Conservation (phyloP, 345 rosid genomes). For the Syzygium grande region DNA sequence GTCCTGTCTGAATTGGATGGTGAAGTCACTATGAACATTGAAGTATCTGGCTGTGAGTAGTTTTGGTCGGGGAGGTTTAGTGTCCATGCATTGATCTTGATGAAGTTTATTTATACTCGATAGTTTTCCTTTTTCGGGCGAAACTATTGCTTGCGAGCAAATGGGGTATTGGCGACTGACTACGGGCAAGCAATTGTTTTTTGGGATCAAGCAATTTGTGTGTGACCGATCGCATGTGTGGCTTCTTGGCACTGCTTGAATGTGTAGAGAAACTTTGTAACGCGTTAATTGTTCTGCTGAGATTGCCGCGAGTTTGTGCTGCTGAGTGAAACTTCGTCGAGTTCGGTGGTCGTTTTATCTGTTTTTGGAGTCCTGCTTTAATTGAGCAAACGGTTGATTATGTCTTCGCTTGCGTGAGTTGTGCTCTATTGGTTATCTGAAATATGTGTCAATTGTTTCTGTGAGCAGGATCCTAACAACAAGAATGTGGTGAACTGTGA, state of each 20-base stretch:
- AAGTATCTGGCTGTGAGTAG: background rate
- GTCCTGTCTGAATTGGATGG: background rate
- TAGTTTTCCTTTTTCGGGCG: background rate
- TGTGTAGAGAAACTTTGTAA: background rate
- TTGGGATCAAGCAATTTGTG: background rate
- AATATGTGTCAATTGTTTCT: background rate
- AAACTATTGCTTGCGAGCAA: background rate
- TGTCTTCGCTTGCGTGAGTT: background rate
- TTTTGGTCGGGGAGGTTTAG: background rate
- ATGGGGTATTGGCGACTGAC: background rate
- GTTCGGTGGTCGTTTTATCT: background rate
- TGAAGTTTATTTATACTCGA: background rate
- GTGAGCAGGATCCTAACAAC: slow-evolving; percentile 61
- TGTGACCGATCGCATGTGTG: background rate
- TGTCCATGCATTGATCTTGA: background rate
- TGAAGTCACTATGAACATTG: background rate
- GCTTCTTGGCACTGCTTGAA: background rate
- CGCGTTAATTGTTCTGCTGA: background rate
- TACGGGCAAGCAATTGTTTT: background rate
- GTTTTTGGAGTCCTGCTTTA: background rate
- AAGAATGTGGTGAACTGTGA: slow-evolving; percentile 83
- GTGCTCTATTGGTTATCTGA: background rate
- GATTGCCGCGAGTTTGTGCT: background rate
- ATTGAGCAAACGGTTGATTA: background rate
- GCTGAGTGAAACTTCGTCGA: background rate